Conservation (phyloP, 768 basidiomycete genomes). For the Cubamyces sp. region DNA sequence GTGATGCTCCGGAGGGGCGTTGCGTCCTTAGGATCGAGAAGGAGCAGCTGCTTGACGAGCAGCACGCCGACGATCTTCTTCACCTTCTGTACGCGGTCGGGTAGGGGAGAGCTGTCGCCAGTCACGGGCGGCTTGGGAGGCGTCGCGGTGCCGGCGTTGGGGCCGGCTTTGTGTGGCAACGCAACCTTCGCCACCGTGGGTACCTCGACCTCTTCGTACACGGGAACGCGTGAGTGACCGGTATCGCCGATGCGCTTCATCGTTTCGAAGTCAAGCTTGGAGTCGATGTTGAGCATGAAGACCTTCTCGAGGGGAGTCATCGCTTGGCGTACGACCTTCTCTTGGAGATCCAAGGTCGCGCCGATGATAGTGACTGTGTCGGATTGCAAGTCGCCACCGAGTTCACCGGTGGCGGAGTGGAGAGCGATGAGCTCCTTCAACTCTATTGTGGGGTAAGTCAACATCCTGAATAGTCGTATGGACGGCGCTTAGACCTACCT, state of each 20-base stretch:
- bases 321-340: conserved; percentile 70
- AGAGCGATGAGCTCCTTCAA: conserved; percentile 86
- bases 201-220: conserved; percentile 77
- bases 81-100: conserved; percentile 41
- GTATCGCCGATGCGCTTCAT: conserved; percentile 76
- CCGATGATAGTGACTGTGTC: conserved; percentile 89
- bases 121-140: conserved; percentile 23
- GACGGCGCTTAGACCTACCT: conserved; percentile 28
- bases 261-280: conserved; percentile 74
- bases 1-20: conserved; percentile 76
- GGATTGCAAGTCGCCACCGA: conserved; percentile 79
- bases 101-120: conserved; percentile 25
- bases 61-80: conserved; percentile 84
- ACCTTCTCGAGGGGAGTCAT: conserved; percentile 77
- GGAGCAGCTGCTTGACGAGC: conserved; percentile 74
- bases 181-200: conserved; percentile 35
- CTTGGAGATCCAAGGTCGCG: conserved; percentile 81
- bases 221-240: conserved; percentile 84
- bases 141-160: conserved; percentile 11
- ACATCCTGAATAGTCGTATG: not conserved
- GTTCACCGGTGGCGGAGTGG: conserved; percentile 68
- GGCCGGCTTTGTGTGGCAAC: not conserved
- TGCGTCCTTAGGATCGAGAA: conserved; percentile 85
- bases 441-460: conserved; percentile 35
- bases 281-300: conserved; percentile 84